phyloP scores from a whole-genome alignment of 2,329 filamentous ascomycete genomes.

The Sordariomycetes sp. region DNA sequence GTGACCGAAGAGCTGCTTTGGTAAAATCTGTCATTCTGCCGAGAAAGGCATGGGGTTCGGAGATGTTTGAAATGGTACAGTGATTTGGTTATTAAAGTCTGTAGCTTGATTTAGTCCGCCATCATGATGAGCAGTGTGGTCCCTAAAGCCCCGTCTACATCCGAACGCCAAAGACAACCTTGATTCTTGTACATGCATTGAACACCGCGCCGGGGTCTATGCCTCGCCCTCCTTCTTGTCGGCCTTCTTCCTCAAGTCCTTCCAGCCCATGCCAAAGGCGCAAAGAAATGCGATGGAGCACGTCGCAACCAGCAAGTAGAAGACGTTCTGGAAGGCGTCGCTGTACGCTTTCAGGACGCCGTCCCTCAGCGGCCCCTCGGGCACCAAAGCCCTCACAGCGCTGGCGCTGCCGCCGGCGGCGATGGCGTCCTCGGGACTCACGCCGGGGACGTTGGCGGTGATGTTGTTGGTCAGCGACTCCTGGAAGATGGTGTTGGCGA shows the following conservation, averaged over 20 bases:
- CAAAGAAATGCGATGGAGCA: slow-evolving; percentile 3
- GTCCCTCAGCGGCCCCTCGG: slow-evolving; percentile 2
- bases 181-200: too few species aligned
- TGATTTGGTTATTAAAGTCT: too few species aligned
- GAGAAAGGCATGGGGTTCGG: too few species aligned
- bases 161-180: too few species aligned
- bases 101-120: too few species aligned
- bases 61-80: too few species aligned
- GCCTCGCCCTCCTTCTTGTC: background rate
- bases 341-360: slow-evolving; percentile 7
- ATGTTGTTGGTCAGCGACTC: slow-evolving; percentile 5
- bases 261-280: slow-evolving; percentile 12
- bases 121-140: too few species aligned
- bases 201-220: too few species aligned
- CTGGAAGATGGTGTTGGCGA: slow-evolving; percentile 11
- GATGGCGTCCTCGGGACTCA: slow-evolving; percentile 6
- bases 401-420: slow-evolving; percentile 10
- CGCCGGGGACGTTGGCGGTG: slow-evolving; percentile 2
- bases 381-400: slow-evolving; percentile 7
- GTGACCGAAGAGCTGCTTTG: too few species aligned
- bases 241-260: slow-evolving; percentile 7
- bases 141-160: too few species aligned
- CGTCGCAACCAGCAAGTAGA: slow-evolving; percentile 7
- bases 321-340: slow-evolving; percentile 5
- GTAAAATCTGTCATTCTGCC: too few species aligned